phyloP scores from a whole-genome alignment of 2,329 filamentous ascomycete species.

The Alternaria arbusti region DNA sequence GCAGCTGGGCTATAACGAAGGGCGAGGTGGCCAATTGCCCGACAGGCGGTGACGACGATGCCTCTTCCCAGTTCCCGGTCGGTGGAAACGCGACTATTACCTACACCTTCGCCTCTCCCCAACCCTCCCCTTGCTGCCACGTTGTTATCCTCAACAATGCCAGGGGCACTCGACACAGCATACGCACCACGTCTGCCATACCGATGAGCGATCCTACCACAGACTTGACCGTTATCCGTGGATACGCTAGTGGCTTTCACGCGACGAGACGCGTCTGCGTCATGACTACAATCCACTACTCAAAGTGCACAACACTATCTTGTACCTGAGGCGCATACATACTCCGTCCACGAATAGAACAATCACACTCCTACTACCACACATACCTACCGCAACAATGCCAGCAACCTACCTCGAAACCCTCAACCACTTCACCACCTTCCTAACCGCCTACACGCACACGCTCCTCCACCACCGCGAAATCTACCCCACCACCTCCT shows the following conservation, averaged over 20 bases:
- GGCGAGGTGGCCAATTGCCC: neutral
- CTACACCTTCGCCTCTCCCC: neutral
- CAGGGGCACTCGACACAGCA: constrained; percentile 4
- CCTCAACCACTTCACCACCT: constrained; percentile 74
- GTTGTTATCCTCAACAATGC: constrained; percentile 8
- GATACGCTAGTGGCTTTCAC: constrained; percentile 4
- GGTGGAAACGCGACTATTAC: neutral
- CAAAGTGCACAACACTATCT: neutral
- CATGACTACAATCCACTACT: neutral
- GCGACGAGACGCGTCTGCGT: constrained; percentile 17
- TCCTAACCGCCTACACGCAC: constrained; percentile 83
- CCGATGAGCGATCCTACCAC: neutral
- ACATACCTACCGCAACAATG: constrained; percentile 21
- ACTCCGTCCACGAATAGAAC: neutral
- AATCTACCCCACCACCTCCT: constrained; percentile 79
- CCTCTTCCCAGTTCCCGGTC: constrained; percentile 1
- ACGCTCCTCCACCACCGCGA: constrained; percentile 82
- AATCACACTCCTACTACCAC: neutral
- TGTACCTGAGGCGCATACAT: neutral
- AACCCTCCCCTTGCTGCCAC: constrained; percentile 5
- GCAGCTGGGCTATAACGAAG: neutral
- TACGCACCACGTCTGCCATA: constrained; percentile 4
- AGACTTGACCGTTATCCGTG: neutral
- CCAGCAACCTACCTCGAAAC: constrained; percentile 53
- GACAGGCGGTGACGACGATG: neutral